Percentiles rank a stretch among this genome's conserved stretches.
phyloP scores from a whole-genome alignment of 2,329 filamentous ascomycete genomes.

The Fusarium camptoceras region DNA sequence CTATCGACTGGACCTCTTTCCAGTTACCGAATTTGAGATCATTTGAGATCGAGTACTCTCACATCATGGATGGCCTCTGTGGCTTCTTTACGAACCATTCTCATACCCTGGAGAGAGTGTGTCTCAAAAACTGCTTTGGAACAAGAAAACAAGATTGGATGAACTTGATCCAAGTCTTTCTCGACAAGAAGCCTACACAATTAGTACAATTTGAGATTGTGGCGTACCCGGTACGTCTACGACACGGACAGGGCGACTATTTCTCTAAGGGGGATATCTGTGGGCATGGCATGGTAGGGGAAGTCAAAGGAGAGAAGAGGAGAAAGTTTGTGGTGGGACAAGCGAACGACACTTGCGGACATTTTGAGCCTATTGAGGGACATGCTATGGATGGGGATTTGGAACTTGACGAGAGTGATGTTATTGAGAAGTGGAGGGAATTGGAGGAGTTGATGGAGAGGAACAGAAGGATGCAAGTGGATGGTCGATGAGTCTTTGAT shows the following conservation, averaged over 20 bases:
- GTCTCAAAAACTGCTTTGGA: neutral
- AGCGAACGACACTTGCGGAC: neutral
- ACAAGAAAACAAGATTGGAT: neutral
- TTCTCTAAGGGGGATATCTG: neutral
- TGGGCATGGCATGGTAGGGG: neutral
- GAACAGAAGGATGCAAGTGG: neutral
- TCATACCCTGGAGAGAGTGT: neutral
- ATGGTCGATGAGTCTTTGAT: neutral
- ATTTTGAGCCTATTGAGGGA: neutral
- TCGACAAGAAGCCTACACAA: neutral
- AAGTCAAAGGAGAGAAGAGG: neutral
- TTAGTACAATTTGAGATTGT: neutral
- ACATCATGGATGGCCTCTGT: neutral
- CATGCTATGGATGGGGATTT: neutral
- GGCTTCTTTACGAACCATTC: neutral
- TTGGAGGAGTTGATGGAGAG: neutral
- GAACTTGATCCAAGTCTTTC: neutral
- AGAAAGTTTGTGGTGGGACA: slow-evolving; percentile 10
- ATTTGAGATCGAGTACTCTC: slow-evolving; percentile 6
- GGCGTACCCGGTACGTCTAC: neutral
- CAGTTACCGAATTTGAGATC: neutral
- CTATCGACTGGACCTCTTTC: slow-evolving; percentile 9
- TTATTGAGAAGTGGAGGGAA: neutral
- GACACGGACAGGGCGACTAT: neutral
- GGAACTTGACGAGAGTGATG: slow-evolving; percentile 10